phyloP scores from a whole-genome alignment of 2,329 filamentous ascomycete species.

The Colletotrichum tropicicola region DNA sequence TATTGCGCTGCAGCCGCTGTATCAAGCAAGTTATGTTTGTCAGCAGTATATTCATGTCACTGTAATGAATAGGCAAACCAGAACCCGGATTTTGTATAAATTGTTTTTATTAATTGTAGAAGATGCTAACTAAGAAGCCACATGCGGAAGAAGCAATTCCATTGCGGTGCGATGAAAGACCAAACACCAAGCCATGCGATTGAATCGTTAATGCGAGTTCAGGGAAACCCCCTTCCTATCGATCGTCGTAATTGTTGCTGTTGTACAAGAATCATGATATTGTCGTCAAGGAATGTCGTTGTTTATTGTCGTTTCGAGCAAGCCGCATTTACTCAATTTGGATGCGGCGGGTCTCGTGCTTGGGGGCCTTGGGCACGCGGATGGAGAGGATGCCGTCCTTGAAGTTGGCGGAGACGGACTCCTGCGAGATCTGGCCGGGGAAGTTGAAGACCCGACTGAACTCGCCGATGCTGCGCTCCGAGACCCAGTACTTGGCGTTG shows the following conservation, averaged over 20 bases:
- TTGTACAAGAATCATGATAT: not conserved
- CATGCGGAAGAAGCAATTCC: no score
- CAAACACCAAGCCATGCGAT: not conserved
- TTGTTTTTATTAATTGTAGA: no score
- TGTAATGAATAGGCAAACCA: no score
- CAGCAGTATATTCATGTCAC: no score
- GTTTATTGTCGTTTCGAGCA: no score
- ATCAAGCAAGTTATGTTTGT: no score
- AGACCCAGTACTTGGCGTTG: conserved; percentile 74
- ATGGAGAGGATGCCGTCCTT: conserved; percentile 73
- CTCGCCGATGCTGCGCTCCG: conserved; percentile 71
- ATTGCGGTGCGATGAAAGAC: not conserved
- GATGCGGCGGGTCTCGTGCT: conserved; percentile 65
- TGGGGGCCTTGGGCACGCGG: conserved; percentile 72
- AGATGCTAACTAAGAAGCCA: no score
- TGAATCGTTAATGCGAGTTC: not conserved
- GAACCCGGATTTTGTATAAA: no score
- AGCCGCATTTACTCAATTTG: conserved; percentile 53
- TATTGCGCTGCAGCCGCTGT: no score
- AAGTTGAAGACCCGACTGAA: conserved; percentile 77
- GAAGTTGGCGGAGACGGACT: conserved; percentile 68
- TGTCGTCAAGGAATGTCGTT: not conserved
- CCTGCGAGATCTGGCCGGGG: conserved; percentile 69
- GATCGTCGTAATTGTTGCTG: not conserved
- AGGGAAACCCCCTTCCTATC: not conserved